Percentiles rank a stretch among this genome's conserved stretches.
phyloP scores from a whole-genome alignment of 1,139 yeast genomes.

The Yamadazyma spencermartinsiae region DNA sequence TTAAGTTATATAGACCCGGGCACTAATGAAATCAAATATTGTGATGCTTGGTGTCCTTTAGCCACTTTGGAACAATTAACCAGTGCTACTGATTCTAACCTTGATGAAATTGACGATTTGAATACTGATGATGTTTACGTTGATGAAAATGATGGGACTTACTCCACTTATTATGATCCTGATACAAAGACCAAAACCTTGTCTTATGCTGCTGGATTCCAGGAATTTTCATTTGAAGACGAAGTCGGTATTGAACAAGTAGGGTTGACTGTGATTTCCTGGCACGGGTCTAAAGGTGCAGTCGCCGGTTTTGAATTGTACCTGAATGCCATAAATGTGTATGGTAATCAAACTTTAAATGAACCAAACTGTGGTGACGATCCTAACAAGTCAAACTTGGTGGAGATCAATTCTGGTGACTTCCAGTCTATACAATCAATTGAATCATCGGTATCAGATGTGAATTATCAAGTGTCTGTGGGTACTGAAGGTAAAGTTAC shows the following conservation, averaged over 20 bases:
- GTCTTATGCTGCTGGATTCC: slow-evolving; percentile 55
- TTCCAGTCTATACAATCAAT: slow-evolving; percentile 32
- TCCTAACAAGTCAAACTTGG: slow-evolving; percentile 30
- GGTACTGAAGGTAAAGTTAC: slow-evolving; percentile 49
- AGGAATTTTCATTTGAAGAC: slow-evolving; percentile 82
- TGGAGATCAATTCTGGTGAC: slow-evolving; percentile 34
- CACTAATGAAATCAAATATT: slow-evolving; percentile 53
- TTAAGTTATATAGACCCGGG: slow-evolving; percentile 78
- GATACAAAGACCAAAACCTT: slow-evolving; percentile 42
- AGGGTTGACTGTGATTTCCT: slow-evolving; percentile 65
- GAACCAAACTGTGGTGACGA: slow-evolving; percentile 56
- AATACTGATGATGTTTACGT: slow-evolving; percentile 29
- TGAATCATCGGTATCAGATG: slow-evolving; percentile 26
- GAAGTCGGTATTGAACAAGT: slow-evolving; percentile 60
- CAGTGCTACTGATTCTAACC: slow-evolving; percentile 23
- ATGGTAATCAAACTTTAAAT: slow-evolving; percentile 75
- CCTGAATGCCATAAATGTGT: slow-evolving; percentile 59
- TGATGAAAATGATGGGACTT: slow-evolving; percentile 38
- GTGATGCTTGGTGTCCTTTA: slow-evolving; percentile 91
- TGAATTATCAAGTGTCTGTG: slow-evolving; percentile 24
- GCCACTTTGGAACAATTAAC: slow-evolving; percentile 31
- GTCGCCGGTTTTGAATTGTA: slow-evolving; percentile 73
- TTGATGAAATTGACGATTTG: slow-evolving; percentile 21
- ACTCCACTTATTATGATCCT: slow-evolving; percentile 39
- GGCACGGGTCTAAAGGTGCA: slow-evolving; percentile 70